These are phyloP conservation scores for Brettanomyces sp. DNA, from an alignment of 805 yeast genomes.

Conservation along the genomic window DNA sequence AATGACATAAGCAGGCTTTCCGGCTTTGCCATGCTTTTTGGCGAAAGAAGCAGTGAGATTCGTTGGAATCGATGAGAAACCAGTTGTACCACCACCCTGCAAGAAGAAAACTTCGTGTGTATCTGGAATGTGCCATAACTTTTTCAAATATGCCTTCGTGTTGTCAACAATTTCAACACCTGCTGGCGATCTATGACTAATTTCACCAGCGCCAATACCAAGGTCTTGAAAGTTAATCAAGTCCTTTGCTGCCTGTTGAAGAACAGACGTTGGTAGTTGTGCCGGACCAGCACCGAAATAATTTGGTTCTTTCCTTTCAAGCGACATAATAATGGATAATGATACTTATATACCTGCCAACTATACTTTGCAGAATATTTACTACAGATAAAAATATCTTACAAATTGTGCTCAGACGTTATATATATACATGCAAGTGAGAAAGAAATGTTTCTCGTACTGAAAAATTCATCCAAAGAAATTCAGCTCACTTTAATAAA, in stretches of 20 bases:
- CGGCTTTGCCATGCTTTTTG: conserved; percentile 62
- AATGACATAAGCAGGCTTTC: conserved; percentile 76
- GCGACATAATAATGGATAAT: conserved; percentile 17
- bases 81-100: conserved; percentile 98
- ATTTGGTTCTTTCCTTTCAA: conserved; percentile 61
- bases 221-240: conserved; percentile 57
- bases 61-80: conserved; percentile 81
- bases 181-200: conserved; percentile 86
- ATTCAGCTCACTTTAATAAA: too few species aligned
- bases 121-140: conserved; percentile 72
- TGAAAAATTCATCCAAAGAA: too few species aligned
- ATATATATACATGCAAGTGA: neutral
- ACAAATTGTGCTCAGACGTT: too few species aligned
- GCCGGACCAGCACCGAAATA: conserved; percentile 99
- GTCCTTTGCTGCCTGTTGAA: conserved; percentile 83
- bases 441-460: too few species aligned
- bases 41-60: conserved; percentile 65
- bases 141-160: conserved; percentile 57
- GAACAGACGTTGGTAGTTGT: conserved; percentile 69
- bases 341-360: neutral
- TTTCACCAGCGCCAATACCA: conserved; percentile 90
- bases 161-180: conserved; percentile 71
- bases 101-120: conserved; percentile 89
- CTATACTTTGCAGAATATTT: neutral
- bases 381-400: neutral